Evolutionary conservation across 139 green algal species (phyloP).

Genomic region (Monoraphidium neglectum): DNA sequence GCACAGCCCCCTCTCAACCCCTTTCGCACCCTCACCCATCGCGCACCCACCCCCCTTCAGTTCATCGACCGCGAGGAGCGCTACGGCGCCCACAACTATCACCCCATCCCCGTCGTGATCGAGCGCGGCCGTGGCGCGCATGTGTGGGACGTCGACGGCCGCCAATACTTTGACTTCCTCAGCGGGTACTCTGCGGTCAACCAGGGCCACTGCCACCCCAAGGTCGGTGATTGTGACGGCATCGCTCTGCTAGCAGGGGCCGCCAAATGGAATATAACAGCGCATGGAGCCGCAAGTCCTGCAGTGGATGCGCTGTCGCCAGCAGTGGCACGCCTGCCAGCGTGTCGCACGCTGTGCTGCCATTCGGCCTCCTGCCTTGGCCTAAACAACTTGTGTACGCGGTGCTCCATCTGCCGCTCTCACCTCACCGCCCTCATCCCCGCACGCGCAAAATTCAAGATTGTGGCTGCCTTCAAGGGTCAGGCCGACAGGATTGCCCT

Average conservation of each 20-base stretch:
- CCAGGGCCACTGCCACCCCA: conserved; percentile 97
- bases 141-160: conserved; percentile 87
- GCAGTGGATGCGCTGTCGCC: no score
- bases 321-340: no score
- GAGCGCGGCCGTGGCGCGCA: conserved; percentile 66
- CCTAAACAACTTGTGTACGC: no score
- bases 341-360: no score
- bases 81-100: conserved; percentile 93
- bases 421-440: neutral
- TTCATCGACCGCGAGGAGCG: conserved; percentile 80
- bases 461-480: conserved; percentile 82
- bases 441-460: conserved; percentile 53
- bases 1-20: no score
- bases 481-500: conserved; percentile 88
- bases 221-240: conserved; percentile 41
- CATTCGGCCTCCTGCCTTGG: no score
- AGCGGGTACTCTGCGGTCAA: conserved; percentile 93
- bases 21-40: no score
- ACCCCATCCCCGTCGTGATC: conserved; percentile 89
- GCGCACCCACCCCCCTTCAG: conserved; percentile 38
- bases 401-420: no score
- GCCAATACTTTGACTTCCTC: conserved; percentile 89
- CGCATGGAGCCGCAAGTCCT: no score
- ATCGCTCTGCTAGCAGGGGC: neutral
- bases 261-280: conserved; percentile 74